Percentiles rank a stretch among this genome's conserved stretches.
phyloP scores from a whole-genome alignment of 1,284 basidiomycete genomes.

The Tylopilus orsonianus region DNA sequence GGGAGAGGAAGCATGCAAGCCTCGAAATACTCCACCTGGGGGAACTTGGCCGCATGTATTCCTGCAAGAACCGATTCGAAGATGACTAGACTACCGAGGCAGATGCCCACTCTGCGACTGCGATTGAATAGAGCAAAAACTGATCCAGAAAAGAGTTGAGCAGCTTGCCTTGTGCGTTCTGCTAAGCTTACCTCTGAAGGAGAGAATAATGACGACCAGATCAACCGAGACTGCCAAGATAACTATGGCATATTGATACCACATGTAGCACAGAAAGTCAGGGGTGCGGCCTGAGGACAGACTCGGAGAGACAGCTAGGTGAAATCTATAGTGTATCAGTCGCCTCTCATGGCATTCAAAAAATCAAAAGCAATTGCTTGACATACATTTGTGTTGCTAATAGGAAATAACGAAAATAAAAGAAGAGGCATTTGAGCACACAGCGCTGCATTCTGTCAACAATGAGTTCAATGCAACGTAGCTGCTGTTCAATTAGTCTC shows the following conservation, averaged over 20 bases:
- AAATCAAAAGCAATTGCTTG: too few species aligned
- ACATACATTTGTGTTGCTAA: constrained; percentile 20
- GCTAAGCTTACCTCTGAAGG: constrained; percentile 18
- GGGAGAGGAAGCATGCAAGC: constrained; percentile 15
- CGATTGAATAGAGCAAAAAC: constrained; percentile 29
- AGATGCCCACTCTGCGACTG: constrained; percentile 11
- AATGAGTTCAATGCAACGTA: neutral
- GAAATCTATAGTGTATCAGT: constrained; percentile 9
- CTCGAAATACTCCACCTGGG: constrained; percentile 4
- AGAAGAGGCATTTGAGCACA: constrained; percentile 23
- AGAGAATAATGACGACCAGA: constrained; percentile 13
- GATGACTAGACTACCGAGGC: constrained; percentile 15
- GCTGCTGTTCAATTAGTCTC: neutral
- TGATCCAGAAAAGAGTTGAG: constrained; percentile 1
- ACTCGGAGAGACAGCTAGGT: constrained; percentile 8
- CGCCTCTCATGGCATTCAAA: neutral
- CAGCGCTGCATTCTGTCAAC: constrained; percentile 14
- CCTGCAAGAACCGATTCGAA: constrained; percentile 1
- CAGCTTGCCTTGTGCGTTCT: neutral
- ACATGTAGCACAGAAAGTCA: constrained; percentile 12
- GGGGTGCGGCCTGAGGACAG: constrained; percentile 13
- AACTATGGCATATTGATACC: constrained; percentile 12
- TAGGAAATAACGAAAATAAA: constrained; percentile 23
- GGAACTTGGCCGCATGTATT: neutral
- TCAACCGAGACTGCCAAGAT: constrained; percentile 4